Percentiles rank a stretch among this genome's conserved stretches.
Conservation (phyloP, 192 early-diverging fungal species). For the Linnemannia elongata region DNA sequence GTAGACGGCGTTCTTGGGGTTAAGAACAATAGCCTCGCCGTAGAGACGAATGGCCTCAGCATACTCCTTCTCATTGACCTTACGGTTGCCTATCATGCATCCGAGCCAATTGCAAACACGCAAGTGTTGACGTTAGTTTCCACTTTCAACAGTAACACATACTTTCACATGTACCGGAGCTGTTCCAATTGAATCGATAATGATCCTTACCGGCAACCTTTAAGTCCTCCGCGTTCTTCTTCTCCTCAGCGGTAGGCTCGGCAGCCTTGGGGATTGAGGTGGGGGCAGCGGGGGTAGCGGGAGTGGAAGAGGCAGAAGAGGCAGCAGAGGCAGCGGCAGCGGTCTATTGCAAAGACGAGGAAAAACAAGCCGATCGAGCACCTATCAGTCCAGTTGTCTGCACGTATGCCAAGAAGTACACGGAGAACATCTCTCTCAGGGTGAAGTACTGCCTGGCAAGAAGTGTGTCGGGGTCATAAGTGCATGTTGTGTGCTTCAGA, state of each 20-base stretch:
- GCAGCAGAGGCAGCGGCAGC: constrained; percentile 39
- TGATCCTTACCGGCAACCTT: constrained; percentile 72
- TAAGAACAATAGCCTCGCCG: constrained; percentile 90
- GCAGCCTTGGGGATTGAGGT: constrained; percentile 9
- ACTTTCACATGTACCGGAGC: not conserved
- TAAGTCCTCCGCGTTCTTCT: constrained; percentile 88
- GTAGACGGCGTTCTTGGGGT: constrained; percentile 92
- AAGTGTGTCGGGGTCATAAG: not conserved
- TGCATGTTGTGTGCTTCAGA: not conserved
- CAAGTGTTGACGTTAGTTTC: not conserved
- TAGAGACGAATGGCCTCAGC: constrained; percentile 89
- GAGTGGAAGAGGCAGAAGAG: constrained; percentile 27
- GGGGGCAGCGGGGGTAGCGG: constrained; percentile 28
- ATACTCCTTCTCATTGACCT: constrained; percentile 88
- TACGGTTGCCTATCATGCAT: constrained; percentile 73
- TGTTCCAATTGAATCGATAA: not conserved
- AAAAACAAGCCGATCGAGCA: not conserved
- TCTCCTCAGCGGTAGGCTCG: constrained; percentile 72
- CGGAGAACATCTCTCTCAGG: not conserved
- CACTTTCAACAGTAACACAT: not conserved
- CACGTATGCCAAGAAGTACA: not conserved
- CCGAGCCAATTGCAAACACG: not conserved
- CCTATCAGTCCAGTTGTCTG: not conserved
- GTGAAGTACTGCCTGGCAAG: not conserved
- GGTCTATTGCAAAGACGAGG: constrained; percentile 18